Evolutionary conservation across 2,329 filamentous ascomycete genomes (phyloP), one percentile per base, ranked within the genome.

Genomic region (Escovopsis sp.): DNA sequence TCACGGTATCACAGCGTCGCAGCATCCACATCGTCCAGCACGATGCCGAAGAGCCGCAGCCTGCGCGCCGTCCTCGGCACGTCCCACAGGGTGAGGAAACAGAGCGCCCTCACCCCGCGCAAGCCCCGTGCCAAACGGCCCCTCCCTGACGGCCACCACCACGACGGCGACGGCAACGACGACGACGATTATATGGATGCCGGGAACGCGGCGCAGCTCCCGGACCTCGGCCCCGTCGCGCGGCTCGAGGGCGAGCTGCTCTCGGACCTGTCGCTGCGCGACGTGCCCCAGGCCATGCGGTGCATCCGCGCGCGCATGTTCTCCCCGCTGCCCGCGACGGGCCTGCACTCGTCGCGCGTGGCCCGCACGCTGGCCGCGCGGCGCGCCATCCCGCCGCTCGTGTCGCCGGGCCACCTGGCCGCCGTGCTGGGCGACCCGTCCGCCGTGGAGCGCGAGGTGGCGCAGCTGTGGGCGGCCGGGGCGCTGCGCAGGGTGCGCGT

Each of bases 351-450:
- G 5, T 72, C 70, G 18, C 67, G 77, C 10, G 75, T 77, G 12
- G 67, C 79, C 3, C 73, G 81, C 52, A 62, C 82, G 12, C 65
- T 85, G 41, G 75, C 77, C 47, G 78, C 73, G 54, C 68, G 80
- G 15, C 61, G 59, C 30, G 60, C 60, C 12, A 58, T 84, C 34
- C 79, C 83, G 9, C 76, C 75, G 0, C 64, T 85, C 19, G 75
- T 82, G 5, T 80, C 77, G 0, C 58, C 77, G 18, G 72, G 77
- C 2, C 82, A 87, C 55, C 57, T 87, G 6, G 73, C 80, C 47
- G 72, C 79, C 1, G 59, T 85, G 2, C 66, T 82, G 37, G 61
- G 60, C 9, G 77, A 73, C 3, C 74, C 80, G 2, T 83, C 80
- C 0, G 66, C 64, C 2, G 75, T 76, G 1, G 82, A 86, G 58